Conservation (phyloP, 495 filamentous ascomycete species). For the Neurospora hispaniola region DNA sequence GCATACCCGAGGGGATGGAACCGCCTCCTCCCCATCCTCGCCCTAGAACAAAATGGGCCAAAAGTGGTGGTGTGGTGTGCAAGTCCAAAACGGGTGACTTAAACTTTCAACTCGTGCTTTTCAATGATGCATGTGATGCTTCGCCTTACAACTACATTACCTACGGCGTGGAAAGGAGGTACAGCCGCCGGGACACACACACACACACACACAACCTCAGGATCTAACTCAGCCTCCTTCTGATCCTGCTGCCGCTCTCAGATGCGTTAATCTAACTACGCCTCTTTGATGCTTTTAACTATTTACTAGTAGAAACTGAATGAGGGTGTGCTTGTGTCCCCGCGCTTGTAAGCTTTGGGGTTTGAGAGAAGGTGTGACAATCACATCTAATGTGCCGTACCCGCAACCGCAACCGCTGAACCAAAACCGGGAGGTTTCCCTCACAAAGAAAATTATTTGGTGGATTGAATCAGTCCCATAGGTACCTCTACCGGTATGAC, state of each 20-base stretch:
- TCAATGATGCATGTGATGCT: neutral
- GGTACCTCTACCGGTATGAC: too few species aligned
- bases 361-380: too few species aligned
- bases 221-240: neutral
- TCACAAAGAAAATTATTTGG: too few species aligned
- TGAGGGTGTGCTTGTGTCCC: neutral
- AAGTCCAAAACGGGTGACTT: neutral
- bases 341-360: neutral
- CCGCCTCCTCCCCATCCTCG: neutral
- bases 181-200: neutral
- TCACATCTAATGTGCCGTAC: too few species aligned
- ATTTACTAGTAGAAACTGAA: neutral
- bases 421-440: too few species aligned
- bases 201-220: neutral
- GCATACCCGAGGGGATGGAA: neutral
- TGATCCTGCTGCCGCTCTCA: neutral
- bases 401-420: too few species aligned
- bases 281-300: neutral
- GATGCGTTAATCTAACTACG: neutral
- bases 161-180: neutral
- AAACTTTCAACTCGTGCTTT: neutral
- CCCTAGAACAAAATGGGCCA: neutral
- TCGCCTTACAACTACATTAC: neutral
- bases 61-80: neutral
- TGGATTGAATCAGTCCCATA: too few species aligned